A percentile compares a stretch with the other conserved stretches of the same genome.
These are phyloP conservation scores for Macrocybe gigantea DNA, from an alignment of 768 basidiomycete genomes.

Conservation along the genomic window DNA sequence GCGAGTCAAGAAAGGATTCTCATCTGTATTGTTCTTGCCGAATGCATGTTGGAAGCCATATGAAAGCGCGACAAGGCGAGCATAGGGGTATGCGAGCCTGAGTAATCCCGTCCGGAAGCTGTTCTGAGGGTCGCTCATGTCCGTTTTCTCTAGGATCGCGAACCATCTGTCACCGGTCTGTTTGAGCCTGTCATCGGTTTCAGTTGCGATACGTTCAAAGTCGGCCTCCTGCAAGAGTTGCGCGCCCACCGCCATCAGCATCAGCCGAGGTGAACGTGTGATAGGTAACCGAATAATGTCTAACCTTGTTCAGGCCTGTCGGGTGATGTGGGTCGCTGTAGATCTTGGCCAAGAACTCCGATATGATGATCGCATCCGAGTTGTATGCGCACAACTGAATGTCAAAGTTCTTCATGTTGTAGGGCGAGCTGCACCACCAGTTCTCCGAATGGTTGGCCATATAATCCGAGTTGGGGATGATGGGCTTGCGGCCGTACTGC, in stretches of 20 bases:
- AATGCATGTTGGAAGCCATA: constrained; percentile 76
- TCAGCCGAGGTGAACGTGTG: background rate
- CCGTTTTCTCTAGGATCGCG: constrained; percentile 40
- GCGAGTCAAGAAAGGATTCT: constrained; percentile 60
- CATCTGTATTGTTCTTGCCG: constrained; percentile 53
- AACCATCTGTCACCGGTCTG: constrained; percentile 52
- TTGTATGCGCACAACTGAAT: constrained; percentile 79
- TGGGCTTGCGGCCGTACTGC: constrained; percentile 84
- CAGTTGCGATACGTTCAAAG: constrained; percentile 56
- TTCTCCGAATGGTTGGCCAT: constrained; percentile 62
- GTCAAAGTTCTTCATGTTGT: constrained; percentile 70
- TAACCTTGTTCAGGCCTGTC: constrained; percentile 70
- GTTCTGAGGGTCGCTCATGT: constrained; percentile 49
- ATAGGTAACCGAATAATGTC: constrained; percentile 3
- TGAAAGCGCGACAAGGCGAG: constrained; percentile 62
- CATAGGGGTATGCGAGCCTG: constrained; percentile 60
- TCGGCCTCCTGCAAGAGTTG: constrained; percentile 43
- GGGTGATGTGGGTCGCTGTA: constrained; percentile 72
- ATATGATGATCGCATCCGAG: constrained; percentile 61
- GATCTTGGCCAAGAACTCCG: constrained; percentile 53
- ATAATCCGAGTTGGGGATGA: constrained; percentile 73
- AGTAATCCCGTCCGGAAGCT: constrained; percentile 58
- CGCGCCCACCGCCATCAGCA: background rate
- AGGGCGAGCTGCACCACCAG: constrained; percentile 66
- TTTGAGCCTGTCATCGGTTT: constrained; percentile 67